Evolutionary conservation across 352 stramenopile genomes (phyloP), one percentile per base, ranked within the genome.

Genomic region (Pythium monospermum): DNA sequence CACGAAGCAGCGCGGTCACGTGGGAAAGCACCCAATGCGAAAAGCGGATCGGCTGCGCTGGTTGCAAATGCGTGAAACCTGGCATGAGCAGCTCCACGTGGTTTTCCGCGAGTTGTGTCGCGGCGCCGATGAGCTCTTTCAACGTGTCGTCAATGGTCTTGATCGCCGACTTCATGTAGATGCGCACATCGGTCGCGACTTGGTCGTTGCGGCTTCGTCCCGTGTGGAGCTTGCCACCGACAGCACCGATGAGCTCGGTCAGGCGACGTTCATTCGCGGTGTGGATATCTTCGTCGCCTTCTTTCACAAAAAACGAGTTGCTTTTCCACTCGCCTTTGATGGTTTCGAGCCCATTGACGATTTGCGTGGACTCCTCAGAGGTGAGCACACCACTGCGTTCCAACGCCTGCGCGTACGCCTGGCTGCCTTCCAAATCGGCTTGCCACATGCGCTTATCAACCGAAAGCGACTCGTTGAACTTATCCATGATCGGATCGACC

Each of bases 261-360:
- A 99, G 79, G 7, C 97, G 88, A 46, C 97, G 91, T 69, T 99
- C 97, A 67, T 99, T 99, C 38, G 96, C 96, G 38, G 96, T 99
- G 75, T 99, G 97, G 64, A 99, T 99, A 73, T 99, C 97, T 71
- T 99, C 97, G 69, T 99, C 97, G 37, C 92, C 91, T 10, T 91
- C 66, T 57, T 98, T 96, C 15, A 95, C 60, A 51, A 89, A 69
- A 59, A 98, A 97, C 21, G 48, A 66, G 33, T 75, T 73, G 19
- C 43, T 44, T 21, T 52, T 66, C 95, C 95, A 99, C 75, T 99
- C 95, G 25, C 66, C 61, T 32, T 85, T 62, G 33, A 98, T 83
- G 31, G 74, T 43, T 51, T 94, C 69, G 10, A 99, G 79, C 5
- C 95, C 95, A 23, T 74, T 53, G 8, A 95, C 69, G 44, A 99